These are phyloP conservation scores for Ormosia emarginata DNA, from an alignment of 306 rosid species.

Conservation along the genomic window DNA sequence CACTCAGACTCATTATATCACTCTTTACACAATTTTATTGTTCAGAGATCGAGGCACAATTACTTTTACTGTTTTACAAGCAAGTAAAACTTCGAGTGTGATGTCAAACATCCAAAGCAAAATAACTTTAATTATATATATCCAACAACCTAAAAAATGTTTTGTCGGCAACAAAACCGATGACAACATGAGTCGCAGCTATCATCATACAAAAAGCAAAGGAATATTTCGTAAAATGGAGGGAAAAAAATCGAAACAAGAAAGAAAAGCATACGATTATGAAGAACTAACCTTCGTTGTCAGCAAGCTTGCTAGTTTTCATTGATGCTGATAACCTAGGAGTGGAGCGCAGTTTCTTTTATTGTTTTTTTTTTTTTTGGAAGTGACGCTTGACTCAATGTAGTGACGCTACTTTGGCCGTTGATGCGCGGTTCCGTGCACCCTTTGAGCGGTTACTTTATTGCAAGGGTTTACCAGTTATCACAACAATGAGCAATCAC, in stretches of 20 bases:
- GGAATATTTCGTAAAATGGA: neutral
- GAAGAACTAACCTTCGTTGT: conserved; percentile 12
- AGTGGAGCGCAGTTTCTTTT: too few relatives aligned
- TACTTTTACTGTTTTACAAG: neutral
- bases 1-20: neutral
- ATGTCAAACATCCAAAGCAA: neutral
- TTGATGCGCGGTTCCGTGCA: too few relatives aligned
- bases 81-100: neutral
- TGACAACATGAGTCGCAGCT: neutral
- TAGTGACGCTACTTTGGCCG: too few relatives aligned
- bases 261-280: neutral
- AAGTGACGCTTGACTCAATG: too few relatives aligned
- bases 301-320: neutral
- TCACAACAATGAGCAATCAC: too few relatives aligned
- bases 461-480: too few relatives aligned
- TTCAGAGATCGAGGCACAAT: neutral
- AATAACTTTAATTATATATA: neutral
- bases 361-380: too few relatives aligned
- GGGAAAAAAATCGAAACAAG: neutral
- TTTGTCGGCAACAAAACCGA: neutral
- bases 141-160: neutral
- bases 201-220: neutral
- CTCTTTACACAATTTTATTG: neutral
- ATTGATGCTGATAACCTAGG: neutral
- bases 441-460: too few relatives aligned